Evolutionary conservation across 331 rosid genomes (phyloP), one percentile per base, ranked within the genome.

Genomic region (Pyracantha coccinea): DNA sequence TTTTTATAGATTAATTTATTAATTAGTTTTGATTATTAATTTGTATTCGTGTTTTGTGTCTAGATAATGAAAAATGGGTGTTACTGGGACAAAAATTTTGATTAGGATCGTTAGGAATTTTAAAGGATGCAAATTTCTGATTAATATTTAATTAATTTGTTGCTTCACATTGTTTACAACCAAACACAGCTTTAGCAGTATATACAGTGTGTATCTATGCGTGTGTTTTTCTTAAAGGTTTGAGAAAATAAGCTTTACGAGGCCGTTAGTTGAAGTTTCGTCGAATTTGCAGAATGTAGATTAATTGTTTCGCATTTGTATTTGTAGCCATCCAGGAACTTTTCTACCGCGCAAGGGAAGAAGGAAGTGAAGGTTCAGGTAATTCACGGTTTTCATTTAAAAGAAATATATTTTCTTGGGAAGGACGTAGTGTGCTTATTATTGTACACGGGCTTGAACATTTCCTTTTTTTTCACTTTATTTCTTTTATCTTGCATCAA

Each of bases 291-390:
- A 47, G 58, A 63, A 33, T 67, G 38, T n/a, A 67, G 81, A 57
- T 53, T 75, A 70, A 68, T 16, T 45, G 29, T 72, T 80, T 20
- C 23, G 28, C 72, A 33, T 82, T 74, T 79, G 32, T 84, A 67
- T 23, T 65, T 87, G 84, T 89, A 94, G 97, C 78, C 84, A 55
- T 81, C 89, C 13, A 90, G 87, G 81, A 82, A 77, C 45, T 92
- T 76, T 63, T 83, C 97, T 28, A 77, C 84, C 2, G 45, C 85
- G 11, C 58, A 97, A 3, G 97, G 75, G 78, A 52, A 75, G 71
- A 88, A 66, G 86, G 93, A 89, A 32, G 60, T 4, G 28, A 87
- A 79, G 71, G 79, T 86, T 53, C 84, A 90, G 95, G 97, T 92
- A 86, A 73, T 74, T 72, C 35, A 17, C 19, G 5, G 13, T 71